Percentiles rank a stretch among this genome's conserved stretches.
Evolutionary conservation across 75 land plant genomes (phyloP).

Genomic region (Cupressus sempervirens): DNA sequence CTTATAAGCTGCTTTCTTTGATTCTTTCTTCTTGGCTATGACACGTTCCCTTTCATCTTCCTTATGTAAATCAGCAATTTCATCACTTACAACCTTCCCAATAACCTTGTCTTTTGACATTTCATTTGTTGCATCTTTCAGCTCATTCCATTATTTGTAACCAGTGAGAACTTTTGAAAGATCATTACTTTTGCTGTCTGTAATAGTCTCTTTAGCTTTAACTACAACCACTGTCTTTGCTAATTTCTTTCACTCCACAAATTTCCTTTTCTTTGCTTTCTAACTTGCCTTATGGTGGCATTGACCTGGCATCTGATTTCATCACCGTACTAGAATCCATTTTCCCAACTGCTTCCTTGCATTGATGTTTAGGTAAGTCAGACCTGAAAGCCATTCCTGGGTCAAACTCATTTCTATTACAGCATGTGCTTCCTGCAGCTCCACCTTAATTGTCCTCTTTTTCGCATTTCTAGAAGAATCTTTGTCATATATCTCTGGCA

Average conservation of each 20-base stretch:
- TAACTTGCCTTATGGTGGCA: constrained; percentile 13
- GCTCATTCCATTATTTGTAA: background rate
- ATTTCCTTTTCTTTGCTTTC: constrained; percentile 4
- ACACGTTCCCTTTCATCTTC: constrained; percentile 17
- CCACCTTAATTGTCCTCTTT: background rate
- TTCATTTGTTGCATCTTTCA: constrained; percentile 11
- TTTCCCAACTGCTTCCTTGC: background rate
- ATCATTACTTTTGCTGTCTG: background rate
- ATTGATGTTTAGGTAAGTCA: constrained; percentile 15
- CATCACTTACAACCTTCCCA: constrained; percentile 15
- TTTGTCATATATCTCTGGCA: constrained; percentile 29
- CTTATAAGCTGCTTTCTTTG: constrained; percentile 8
- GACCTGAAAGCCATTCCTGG: constrained; percentile 4
- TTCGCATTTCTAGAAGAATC: background rate
- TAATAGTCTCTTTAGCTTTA: background rate
- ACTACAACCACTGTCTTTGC: constrained; percentile 14
- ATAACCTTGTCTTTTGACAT: constrained; percentile 9
- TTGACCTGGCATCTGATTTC: background rate
- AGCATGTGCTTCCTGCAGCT: background rate
- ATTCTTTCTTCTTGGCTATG: constrained; percentile 20
- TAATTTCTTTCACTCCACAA: constrained; percentile 17
- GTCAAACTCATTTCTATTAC: constrained; percentile 9
- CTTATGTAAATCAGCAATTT: constrained; percentile 12
- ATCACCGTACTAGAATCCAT: constrained; percentile 7
- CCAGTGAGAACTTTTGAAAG: background rate